Evolutionary conservation across 192 early-diverging fungal genomes (phyloP).

Genomic region (Chytriomyces hyalinus): DNA sequence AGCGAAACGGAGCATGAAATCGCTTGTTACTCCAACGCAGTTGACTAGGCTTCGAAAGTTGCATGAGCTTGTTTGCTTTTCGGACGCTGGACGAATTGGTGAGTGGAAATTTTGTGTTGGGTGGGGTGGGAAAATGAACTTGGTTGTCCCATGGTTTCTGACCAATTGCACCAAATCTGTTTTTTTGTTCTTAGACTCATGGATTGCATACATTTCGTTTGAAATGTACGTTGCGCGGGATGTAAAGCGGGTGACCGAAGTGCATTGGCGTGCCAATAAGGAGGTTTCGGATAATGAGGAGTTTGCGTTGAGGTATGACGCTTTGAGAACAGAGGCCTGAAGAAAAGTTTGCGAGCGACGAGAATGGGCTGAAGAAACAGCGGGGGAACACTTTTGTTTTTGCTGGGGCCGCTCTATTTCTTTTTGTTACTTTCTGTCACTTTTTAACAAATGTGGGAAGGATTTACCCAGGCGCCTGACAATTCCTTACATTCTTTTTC

Average conservation of each 20-base stretch:
- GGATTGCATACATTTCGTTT: slow-evolving; percentile 49
- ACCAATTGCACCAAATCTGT: neutral
- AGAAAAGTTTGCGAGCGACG: no score
- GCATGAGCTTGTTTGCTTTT: slow-evolving; percentile 50
- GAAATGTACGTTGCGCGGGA: slow-evolving; percentile 53
- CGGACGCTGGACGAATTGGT: neutral
- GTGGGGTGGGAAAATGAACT: no score
- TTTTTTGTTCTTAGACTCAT: slow-evolving; percentile 31
- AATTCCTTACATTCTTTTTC: no score
- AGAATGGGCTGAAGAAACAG: no score
- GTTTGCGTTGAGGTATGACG: slow-evolving; percentile 51
- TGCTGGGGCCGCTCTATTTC: no score
- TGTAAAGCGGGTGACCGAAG: slow-evolving; percentile 50
- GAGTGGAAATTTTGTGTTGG: neutral
- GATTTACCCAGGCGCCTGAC: no score
- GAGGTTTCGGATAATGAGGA: slow-evolving; percentile 61
- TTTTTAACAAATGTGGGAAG: no score
- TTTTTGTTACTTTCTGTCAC: no score
- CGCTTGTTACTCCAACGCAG: slow-evolving; percentile 48
- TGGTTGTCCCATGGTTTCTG: slow-evolving; percentile 3
- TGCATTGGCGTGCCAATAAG: slow-evolving; percentile 66
- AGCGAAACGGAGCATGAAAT: slow-evolving; percentile 31
- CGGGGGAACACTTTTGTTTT: no score
- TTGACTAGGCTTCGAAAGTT: slow-evolving; percentile 48
- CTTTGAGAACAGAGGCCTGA: slow-evolving; percentile 31